These are phyloP conservation scores for Zygotorulaspora sp. DNA, from an alignment of 805 yeast genomes.

Conservation along the genomic window DNA sequence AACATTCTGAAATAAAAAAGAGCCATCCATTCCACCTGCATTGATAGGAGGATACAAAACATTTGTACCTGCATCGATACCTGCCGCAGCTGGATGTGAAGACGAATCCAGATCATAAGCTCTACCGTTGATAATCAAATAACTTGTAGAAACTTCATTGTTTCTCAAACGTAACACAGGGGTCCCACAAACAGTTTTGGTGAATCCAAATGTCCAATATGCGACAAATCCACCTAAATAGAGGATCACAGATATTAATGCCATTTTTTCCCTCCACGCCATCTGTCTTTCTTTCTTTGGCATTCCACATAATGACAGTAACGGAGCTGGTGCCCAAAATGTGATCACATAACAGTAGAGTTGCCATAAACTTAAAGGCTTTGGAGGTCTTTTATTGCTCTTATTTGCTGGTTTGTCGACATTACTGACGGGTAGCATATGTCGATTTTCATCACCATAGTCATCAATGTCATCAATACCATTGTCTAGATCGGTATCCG, in stretches of 20 bases:
- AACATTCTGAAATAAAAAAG: slow-evolving; percentile 84
- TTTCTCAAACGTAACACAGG: slow-evolving; percentile 48
- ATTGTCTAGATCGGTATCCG: slow-evolving; percentile 4
- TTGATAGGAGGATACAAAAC: slow-evolving; percentile 77
- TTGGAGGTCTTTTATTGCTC: slow-evolving; percentile 5
- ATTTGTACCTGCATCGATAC: slow-evolving; percentile 65
- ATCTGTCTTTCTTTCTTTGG: slow-evolving; percentile 73
- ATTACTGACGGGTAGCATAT: not conserved
- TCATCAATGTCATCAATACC: slow-evolving; percentile 7
- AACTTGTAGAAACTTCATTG: slow-evolving; percentile 53
- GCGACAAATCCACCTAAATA: slow-evolving; percentile 76
- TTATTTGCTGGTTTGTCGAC: not conserved
- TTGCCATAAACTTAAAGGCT: slow-evolving; percentile 49
- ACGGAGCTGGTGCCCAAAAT: slow-evolving; percentile 85
- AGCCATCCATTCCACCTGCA: slow-evolving; percentile 85
- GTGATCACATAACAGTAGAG: slow-evolving; percentile 76
- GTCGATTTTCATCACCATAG: slow-evolving; percentile 6
- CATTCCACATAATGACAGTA: slow-evolving; percentile 58
- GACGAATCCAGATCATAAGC: slow-evolving; percentile 69
- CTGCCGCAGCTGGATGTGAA: slow-evolving; percentile 78
- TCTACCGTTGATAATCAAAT: slow-evolving; percentile 75
- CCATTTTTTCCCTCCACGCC: slow-evolving; percentile 98
- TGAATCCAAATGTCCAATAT: slow-evolving; percentile 84
- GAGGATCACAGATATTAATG: slow-evolving; percentile 68
- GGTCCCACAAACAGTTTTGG: slow-evolving; percentile 68